Base-by-base conservation (phyloP, 2,329 filamentous ascomycete genomes). In the Calonectria crousiana region DNA sequence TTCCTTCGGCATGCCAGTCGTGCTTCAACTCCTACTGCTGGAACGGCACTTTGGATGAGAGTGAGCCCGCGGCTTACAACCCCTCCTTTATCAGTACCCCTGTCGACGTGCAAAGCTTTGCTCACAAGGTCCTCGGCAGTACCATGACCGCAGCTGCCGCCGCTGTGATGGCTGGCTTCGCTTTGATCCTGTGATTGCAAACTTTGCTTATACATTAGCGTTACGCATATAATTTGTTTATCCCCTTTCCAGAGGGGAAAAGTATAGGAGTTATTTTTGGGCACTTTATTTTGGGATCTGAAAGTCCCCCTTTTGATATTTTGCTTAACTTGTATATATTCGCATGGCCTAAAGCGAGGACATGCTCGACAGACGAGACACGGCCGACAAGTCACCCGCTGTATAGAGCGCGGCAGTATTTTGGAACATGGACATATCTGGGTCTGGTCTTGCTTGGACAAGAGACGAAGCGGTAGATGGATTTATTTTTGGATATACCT, bases 21-120 rank as follows among this genome's bases (percentile, higher is more conserved):
- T 99, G 97, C 86, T 98, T 98, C 84, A 78, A 87, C 16, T 85
- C 87, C 26, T 98, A 98, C 87, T 99, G 97, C 90, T 99, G 97
- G 97, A 91, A 98, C 83, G 97, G 97, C n/a, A 94, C 91, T 20
- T 71, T 85, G 44, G 82, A 84, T 34, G 82, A 83, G 66, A 72
- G 76, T 14, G 78, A 80, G 0, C 81, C 84, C 1, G 89, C 77
- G 74, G 78, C 74, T 10, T 85, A 85, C 56, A 67, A 77, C 30
- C 84, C 84, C 13, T 23, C 67, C 2, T 77, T 82, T 8, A 79
- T 80, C 44, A 76, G 81, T 69, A 77, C 79, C 47, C 71, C 75
- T 16, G 79, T 85, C 44, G 71, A 80, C 32, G 56, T 80, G 11
- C 72, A 82, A 36, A 82, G 77, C 58, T 76, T 77, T 28, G 80